Conservation (phyloP, 331 rosid genomes). For the Acacia concinna region DNA sequence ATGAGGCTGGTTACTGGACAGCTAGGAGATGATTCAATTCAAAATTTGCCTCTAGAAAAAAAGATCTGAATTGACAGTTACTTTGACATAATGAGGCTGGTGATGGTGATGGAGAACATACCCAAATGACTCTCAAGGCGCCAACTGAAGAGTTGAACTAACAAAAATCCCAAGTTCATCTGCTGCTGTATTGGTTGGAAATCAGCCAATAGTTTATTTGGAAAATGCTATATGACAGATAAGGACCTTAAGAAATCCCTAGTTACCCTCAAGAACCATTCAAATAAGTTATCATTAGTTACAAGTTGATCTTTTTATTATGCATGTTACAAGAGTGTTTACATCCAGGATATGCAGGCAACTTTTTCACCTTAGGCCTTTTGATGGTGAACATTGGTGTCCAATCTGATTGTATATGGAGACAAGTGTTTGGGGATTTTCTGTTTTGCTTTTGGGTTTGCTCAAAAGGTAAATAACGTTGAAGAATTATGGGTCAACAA, state of each 20-base stretch:
- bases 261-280: not conserved
- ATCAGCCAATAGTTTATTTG: not conserved
- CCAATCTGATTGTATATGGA: constrained; percentile 1
- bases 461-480: not conserved
- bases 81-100: too few relatives aligned
- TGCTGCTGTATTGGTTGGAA: constrained; percentile 3
- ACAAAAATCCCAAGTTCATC: constrained; percentile 18
- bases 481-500: not conserved
- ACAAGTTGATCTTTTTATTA: not conserved
- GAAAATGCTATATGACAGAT: not conserved
- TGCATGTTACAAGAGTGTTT: not conserved
- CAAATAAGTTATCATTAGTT: not conserved
- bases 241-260: not conserved
- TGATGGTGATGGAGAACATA: constrained; percentile 35
- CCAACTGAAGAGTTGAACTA: constrained; percentile 26
- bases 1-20: constrained; percentile 5
- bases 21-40: constrained; percentile 30
- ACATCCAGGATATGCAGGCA: not conserved
- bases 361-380: not conserved
- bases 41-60: constrained; percentile 19
- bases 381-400: not conserved
- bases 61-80: too few relatives aligned
- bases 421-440: not conserved
- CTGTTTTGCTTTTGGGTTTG: not conserved
- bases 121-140: constrained; percentile 42